These are phyloP conservation scores for Raddia guianensis DNA, from an alignment of 176 grass and related monocot genomes.

Conservation along the genomic window DNA sequence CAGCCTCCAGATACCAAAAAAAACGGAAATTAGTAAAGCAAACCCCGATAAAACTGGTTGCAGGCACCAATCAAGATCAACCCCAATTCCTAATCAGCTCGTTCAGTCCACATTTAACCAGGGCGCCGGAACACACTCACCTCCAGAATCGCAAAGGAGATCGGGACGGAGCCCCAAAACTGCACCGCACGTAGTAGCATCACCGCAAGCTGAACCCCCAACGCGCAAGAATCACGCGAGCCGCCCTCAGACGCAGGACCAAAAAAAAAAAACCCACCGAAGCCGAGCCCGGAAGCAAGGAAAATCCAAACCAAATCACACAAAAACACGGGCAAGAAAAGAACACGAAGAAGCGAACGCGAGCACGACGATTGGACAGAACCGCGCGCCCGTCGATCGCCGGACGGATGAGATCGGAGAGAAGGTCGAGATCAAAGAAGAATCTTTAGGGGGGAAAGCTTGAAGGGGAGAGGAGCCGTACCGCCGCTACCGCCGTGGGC, in stretches of 20 bases:
- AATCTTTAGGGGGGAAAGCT: background rate
- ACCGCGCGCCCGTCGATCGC: background rate
- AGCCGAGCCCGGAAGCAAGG: background rate
- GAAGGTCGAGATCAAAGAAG: background rate
- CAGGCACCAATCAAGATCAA: background rate
- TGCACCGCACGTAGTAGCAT: background rate
- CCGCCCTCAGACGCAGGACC: background rate
- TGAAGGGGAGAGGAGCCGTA: background rate
- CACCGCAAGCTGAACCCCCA: constrained; percentile 4
- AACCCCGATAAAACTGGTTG: background rate
- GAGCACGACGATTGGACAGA: background rate
- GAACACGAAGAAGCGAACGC: background rate
- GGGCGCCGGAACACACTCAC: background rate
- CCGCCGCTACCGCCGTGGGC: background rate
- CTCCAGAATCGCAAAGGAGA: background rate
- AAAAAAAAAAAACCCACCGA: background rate
- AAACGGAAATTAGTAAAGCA: background rate
- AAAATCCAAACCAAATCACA: background rate
- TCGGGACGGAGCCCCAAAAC: background rate
- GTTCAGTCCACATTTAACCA: background rate
- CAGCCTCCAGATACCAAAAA: background rate
- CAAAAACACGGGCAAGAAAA: background rate
- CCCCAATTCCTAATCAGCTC: background rate
- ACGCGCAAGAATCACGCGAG: background rate
- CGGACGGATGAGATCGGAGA: background rate